Conservation (phyloP, 495 filamentous ascomycete genomes). For the Sabuloglossum arenarium region DNA sequence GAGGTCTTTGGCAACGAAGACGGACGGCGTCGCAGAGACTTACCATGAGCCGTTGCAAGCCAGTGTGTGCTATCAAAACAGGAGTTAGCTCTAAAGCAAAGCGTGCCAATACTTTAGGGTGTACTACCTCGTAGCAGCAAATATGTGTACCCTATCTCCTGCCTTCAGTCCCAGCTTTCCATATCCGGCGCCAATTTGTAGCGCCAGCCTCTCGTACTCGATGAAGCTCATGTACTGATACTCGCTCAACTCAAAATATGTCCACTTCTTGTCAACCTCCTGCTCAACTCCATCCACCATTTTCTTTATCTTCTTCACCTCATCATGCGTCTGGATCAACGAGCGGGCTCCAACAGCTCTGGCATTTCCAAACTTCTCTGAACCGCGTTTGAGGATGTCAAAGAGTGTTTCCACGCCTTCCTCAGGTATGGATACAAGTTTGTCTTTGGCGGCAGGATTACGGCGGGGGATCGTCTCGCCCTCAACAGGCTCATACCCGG, state of each 20-base stretch:
- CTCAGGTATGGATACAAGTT: constrained; percentile 40
- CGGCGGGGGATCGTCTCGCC: constrained; percentile 87
- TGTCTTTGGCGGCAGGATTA: constrained; percentile 48
- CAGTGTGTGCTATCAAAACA: constrained; percentile 37
- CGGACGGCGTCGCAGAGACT: constrained; percentile 1
- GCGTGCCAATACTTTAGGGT: not conserved
- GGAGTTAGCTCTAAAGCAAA: constrained; percentile 6
- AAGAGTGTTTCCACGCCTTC: constrained; percentile 64
- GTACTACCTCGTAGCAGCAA: constrained; percentile 56
- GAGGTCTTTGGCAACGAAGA: constrained; percentile 12
- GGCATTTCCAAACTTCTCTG: constrained; percentile 68
- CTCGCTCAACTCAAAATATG: constrained; percentile 76
- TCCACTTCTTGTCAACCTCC: constrained; percentile 91
- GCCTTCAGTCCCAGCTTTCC: constrained; percentile 59
- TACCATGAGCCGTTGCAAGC: constrained; percentile 53
- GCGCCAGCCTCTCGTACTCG: constrained; percentile 61
- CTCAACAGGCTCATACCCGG: constrained; percentile 44
- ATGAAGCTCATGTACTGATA: constrained; percentile 77
- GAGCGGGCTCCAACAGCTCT: constrained; percentile 66
- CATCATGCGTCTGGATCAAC: constrained; percentile 66
- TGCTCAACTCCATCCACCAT: constrained; percentile 72
- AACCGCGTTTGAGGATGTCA: constrained; percentile 63
- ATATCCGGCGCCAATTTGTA: constrained; percentile 57
- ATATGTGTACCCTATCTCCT: constrained; percentile 64
- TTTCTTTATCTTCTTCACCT: constrained; percentile 96